phyloP scores from a whole-genome alignment of 805 yeast genomes.

The Lipomyces sp. region DNA sequence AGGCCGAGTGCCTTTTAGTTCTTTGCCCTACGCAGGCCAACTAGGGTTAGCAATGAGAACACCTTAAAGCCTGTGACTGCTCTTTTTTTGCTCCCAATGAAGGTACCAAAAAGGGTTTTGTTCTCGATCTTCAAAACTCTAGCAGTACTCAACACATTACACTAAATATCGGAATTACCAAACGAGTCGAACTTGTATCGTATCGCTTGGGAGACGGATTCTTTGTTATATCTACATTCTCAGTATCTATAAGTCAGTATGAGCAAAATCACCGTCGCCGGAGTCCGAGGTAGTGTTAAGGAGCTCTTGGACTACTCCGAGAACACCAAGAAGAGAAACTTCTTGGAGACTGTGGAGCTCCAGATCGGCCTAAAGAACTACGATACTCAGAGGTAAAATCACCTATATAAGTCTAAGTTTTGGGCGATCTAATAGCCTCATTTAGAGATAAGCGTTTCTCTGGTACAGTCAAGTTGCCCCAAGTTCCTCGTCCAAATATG shows the following conservation, averaged over 20 bases:
- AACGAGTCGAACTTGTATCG: conserved; percentile 20
- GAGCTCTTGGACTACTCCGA: conserved; percentile 86
- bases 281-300: conserved; percentile 96
- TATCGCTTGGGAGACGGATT: conserved; percentile 39
- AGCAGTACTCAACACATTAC: neutral
- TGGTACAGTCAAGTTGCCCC: conserved; percentile 97
- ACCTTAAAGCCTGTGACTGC: conserved; percentile 16
- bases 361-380: conserved; percentile 99
- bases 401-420: neutral
- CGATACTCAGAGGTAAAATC: conserved; percentile 89
- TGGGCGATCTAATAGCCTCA: neutral
- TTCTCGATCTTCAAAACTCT: neutral
- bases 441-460: conserved; percentile 99
- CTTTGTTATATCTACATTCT: neutral
- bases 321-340: conserved; percentile 98
- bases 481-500: conserved; percentile 99
- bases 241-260: conserved; percentile 18
- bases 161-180: conserved; percentile 29
- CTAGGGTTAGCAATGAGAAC: no score
- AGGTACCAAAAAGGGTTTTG: no score
- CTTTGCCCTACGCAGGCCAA: no score
- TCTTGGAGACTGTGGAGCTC: conserved; percentile 99
- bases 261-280: conserved; percentile 79
- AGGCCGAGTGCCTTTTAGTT: no score
- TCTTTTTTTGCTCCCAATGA: neutral